Conservation (phyloP, 176 grass and related monocot species). For the Phoenix dactylifera region DNA sequence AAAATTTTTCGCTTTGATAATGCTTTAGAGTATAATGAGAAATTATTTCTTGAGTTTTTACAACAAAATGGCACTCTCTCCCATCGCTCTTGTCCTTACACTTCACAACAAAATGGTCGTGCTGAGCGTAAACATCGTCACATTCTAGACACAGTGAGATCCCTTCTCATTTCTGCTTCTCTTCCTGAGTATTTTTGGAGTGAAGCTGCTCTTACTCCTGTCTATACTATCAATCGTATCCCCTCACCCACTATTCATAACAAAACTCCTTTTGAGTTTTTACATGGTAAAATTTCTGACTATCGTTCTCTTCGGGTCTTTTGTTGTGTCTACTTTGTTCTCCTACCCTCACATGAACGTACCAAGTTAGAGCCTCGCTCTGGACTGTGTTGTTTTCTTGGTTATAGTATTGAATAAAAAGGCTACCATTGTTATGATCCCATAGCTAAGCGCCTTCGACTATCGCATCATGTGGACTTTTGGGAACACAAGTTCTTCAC, state of each 20-base stretch:
- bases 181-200: not conserved
- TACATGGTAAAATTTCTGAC: not conserved
- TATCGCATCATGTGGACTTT: not conserved
- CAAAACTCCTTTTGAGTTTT: not conserved
- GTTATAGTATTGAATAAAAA: not conserved
- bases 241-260: not conserved
- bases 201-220: not conserved
- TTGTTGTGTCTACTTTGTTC: not conserved
- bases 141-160: too few relatives aligned
- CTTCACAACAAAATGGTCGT: too few relatives aligned
- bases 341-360: not conserved
- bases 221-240: not conserved
- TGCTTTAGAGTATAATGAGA: too few relatives aligned
- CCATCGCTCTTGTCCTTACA: too few relatives aligned
- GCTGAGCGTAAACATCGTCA: too few relatives aligned
- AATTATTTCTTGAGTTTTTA: too few relatives aligned
- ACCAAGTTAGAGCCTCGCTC: not conserved
- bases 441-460: not conserved
- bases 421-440: not conserved
- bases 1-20: too few relatives aligned
- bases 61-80: too few relatives aligned
- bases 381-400: not conserved
- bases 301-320: not conserved
- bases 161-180: too few relatives aligned
- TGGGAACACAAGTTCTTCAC: not conserved